A percentile compares a stretch with the other conserved stretches of the same genome.
These are phyloP conservation scores for Lagenaria siceraria DNA, from an alignment of 306 rosid species.

Conservation along the genomic window DNA sequence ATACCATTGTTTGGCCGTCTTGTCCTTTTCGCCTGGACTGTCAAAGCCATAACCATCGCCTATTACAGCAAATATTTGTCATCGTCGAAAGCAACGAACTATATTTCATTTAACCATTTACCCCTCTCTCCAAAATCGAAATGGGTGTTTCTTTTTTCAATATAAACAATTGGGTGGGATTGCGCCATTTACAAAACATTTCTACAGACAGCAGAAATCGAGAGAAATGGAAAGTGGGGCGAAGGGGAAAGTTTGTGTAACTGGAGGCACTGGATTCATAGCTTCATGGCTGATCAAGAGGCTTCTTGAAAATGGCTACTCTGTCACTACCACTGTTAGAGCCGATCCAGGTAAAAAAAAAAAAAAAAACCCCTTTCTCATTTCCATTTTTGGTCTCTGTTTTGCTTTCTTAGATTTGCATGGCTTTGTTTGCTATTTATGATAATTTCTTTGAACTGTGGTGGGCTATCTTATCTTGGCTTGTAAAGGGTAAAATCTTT, in stretches of 20 bases:
- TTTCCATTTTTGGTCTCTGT: neutral
- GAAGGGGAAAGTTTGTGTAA: slow-evolving; percentile 18
- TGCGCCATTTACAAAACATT: neutral
- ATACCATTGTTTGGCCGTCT: too few relatives aligned
- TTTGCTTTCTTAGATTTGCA: neutral
- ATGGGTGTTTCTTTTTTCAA: neutral
- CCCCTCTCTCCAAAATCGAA: neutral
- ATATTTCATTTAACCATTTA: too few relatives aligned
- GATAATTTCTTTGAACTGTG: neutral
- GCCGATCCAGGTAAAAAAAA: slow-evolving; percentile 13
- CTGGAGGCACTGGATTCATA: slow-evolving; percentile 48
- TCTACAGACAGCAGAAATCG: neutral
- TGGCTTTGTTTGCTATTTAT: neutral
- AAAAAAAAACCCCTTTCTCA: neutral
- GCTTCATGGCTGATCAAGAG: slow-evolving; percentile 56
- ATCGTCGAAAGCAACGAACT: too few relatives aligned
- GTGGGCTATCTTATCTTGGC: neutral
- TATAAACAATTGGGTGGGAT: neutral
- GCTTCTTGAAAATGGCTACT: slow-evolving; percentile 45
- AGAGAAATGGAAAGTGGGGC: slow-evolving; percentile 5
- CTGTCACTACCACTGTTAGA: slow-evolving; percentile 42
- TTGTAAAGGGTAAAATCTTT: neutral
- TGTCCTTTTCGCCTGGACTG: too few relatives aligned
- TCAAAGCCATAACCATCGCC: too few relatives aligned
- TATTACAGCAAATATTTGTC: too few relatives aligned